phyloP scores from a whole-genome alignment of 192 early-diverging fungal species.

The Piromyces finnis region DNA sequence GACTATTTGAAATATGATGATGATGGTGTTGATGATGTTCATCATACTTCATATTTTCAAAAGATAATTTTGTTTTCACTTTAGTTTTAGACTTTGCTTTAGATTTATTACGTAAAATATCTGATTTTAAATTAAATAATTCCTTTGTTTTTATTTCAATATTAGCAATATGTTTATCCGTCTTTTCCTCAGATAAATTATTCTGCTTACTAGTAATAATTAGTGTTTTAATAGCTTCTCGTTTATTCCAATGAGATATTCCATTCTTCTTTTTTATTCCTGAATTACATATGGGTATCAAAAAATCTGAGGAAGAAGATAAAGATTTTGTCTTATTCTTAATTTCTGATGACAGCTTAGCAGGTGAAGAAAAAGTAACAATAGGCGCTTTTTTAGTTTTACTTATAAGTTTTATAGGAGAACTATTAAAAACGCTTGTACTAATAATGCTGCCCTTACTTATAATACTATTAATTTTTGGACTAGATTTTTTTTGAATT shows the following conservation, averaged over 20 bases:
- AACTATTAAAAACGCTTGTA: not conserved
- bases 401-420: not conserved
- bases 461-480: not conserved
- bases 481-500: not conserved
- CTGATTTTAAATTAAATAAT: not conserved
- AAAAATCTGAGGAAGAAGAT: not conserved
- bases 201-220: not conserved
- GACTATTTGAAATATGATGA: not conserved
- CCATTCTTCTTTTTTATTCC: not conserved
- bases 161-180: not conserved
- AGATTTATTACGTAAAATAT: not conserved
- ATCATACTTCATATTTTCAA: not conserved
- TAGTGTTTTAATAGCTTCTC: not conserved
- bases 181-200: not conserved
- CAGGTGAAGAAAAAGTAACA: not conserved
- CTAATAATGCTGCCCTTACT: not conserved
- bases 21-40: not conserved
- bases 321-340: not conserved
- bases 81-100: not conserved
- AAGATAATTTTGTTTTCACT: not conserved
- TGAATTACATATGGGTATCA: not conserved
- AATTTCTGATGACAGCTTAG: not conserved
- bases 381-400: not conserved
- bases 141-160: not conserved
- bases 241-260: not conserved